Conservation (phyloP, 2,329 filamentous ascomycete species). For the Monilinia aucupariae region DNA sequence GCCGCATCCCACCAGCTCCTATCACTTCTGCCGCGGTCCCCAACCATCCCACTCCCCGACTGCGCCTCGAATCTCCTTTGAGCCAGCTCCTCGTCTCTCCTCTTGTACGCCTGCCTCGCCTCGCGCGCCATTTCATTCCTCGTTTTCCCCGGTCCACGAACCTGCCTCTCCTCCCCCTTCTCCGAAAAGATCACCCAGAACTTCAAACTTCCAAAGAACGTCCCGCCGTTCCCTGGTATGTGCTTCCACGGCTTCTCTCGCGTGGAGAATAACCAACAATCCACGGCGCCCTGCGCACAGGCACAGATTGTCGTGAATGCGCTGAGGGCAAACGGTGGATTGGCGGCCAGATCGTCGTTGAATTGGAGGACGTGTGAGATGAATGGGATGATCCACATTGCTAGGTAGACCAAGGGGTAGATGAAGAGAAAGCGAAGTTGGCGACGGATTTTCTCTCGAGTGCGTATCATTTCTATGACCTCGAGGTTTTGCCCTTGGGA, state of each 20-base stretch:
- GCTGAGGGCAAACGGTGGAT: constrained; percentile 53
- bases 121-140: constrained; percentile 50
- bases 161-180: constrained; percentile 30
- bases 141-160: constrained; percentile 41
- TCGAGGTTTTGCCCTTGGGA: constrained; percentile 31
- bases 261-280: constrained; percentile 62
- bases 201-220: constrained; percentile 35
- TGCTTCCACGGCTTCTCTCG: constrained; percentile 68
- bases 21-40: constrained; percentile 25
- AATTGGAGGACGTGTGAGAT: constrained; percentile 57
- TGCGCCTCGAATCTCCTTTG: constrained; percentile 34
- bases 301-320: constrained; percentile 53
- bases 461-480: constrained; percentile 36
- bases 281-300: constrained; percentile 60
- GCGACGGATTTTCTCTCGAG: constrained; percentile 53
- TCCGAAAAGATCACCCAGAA: constrained; percentile 29
- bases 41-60: constrained; percentile 15
- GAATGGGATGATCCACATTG: constrained; percentile 69
- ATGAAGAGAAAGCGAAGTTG: constrained; percentile 70
- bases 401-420: constrained; percentile 67
- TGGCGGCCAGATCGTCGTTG: constrained; percentile 44
- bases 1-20: constrained; percentile 36
- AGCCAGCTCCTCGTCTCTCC: constrained; percentile 45
- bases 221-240: constrained; percentile 41
- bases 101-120: constrained; percentile 43